These are phyloP conservation scores for Trichoderma guizhouense DNA, from an alignment of 2,329 filamentous ascomycete species.

Conservation along the genomic window DNA sequence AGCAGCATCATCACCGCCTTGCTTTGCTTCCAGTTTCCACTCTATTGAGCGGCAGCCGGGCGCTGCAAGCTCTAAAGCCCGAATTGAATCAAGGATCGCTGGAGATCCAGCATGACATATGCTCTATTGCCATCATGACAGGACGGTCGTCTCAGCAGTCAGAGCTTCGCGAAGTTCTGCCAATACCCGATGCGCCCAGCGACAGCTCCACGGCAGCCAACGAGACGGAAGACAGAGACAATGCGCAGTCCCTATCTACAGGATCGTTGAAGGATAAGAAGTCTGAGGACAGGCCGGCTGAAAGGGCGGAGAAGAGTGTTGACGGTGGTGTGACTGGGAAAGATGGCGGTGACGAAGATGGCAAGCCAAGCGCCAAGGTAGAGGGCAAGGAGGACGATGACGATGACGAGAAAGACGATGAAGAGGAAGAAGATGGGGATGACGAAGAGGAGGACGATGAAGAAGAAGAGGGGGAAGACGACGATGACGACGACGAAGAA, in stretches of 20 bases:
- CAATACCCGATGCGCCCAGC: conserved; percentile 6
- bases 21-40: background rate
- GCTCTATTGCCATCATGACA: conserved; percentile 38
- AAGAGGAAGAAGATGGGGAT: conserved; percentile 23
- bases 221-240: background rate
- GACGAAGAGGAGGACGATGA: conserved; percentile 25
- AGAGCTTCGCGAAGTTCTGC: background rate
- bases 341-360: conserved; percentile 10
- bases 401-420: conserved; percentile 35
- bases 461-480: conserved; percentile 42
- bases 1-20: background rate
- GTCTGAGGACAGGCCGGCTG: conserved; percentile 15
- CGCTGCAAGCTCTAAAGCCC: conserved; percentile 15
- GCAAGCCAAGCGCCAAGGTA: background rate
- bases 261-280: conserved; percentile 19
- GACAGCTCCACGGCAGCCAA: background rate
- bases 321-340: background rate
- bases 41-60: background rate
- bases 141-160: conserved; percentile 35
- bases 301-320: background rate
- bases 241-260: background rate
- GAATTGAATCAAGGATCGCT: conserved; percentile 14
- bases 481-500: conserved; percentile 36
- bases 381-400: conserved; percentile 22
- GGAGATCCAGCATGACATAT: conserved; percentile 31